Evolutionary conservation across 176 grass and related monocot species (phyloP), one percentile per base, ranked within the genome.

Genomic region (Thinopyrum elongatum): DNA sequence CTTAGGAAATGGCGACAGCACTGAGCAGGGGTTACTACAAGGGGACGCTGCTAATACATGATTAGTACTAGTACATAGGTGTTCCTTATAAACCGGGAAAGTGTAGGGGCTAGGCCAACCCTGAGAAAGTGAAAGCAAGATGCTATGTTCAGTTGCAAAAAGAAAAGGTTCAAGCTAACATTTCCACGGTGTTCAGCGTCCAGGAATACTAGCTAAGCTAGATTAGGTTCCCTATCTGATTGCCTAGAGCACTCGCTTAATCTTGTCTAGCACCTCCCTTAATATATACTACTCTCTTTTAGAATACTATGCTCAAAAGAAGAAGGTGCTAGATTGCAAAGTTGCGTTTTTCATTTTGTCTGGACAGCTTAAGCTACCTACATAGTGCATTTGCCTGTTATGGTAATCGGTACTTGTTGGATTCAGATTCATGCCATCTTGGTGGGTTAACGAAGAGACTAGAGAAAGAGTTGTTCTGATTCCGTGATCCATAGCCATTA

Each of bases 11-110:
- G 70, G 77, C 34, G 60, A 47, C 46, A 76, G 46, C 25, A 22
- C 0, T 73, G 33, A n/a, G n/a, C n/a, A n/a, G n/a, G n/a, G n/a
- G n/a, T n/a, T n/a, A n/a, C n/a, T n/a, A n/a, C n/a, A n/a, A n/a
- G n/a, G n/a, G n/a, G n/a, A n/a, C n/a, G n/a, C n/a, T n/a, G n/a
- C n/a, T n/a, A n/a, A n/a, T n/a, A n/a, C n/a, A 59, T 85, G 47
- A 77, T 83, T 69, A 61, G 34, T 38, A 80, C 75, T 77, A 76
- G 77, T 67, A 62, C 8, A 23, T 68, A 53, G 84, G 5, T 72
- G 73, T 53, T 90, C 84, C 84, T 86, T 34, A 79, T 44, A 87
- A 90, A 11, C 55, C 80, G 84, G 65, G 84, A 87, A 90, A 90
- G 84, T 9, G 74, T 74, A 36, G 72, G 36, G 9, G 33, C 33